Conservation (phyloP, 129 eudicot genomes). For the Logfia minima region DNA sequence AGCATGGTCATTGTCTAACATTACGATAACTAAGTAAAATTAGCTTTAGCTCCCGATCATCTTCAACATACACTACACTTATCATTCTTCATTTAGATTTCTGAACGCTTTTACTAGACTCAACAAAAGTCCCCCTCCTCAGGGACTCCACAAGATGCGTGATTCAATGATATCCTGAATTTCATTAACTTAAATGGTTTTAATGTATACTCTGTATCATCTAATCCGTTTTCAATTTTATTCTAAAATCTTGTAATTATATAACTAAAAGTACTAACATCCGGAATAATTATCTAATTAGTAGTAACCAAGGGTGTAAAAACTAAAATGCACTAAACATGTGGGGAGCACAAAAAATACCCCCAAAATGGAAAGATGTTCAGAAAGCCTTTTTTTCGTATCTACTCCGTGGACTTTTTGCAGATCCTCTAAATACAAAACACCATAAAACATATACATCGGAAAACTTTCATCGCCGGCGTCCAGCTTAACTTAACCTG, state of each 20-base stretch:
- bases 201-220: neutral
- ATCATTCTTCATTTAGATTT: too few species aligned
- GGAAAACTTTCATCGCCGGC: constrained; percentile 34
- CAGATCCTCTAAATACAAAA: constrained; percentile 38
- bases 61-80: neutral
- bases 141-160: neutral
- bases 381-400: constrained; percentile 34
- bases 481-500: neutral
- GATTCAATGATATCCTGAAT: too few species aligned
- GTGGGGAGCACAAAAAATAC: constrained; percentile 18
- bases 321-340: constrained; percentile 8
- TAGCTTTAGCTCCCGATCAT: neutral
- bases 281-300: neutral
- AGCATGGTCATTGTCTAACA: neutral
- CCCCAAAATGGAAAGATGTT: constrained; percentile 35
- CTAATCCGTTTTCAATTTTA: neutral
- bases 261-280: neutral
- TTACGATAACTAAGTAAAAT: too few species aligned
- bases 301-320: neutral
- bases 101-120: neutral
- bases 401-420: constrained; percentile 44
- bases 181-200: neutral
- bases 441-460: constrained; percentile 22
- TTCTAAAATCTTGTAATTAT: neutral
- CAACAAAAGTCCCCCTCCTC: too few species aligned